Percentiles rank a stretch among this genome's conserved stretches.
Conservation (phyloP, 441 rosid species). For the Metrosideros polymorpha region DNA sequence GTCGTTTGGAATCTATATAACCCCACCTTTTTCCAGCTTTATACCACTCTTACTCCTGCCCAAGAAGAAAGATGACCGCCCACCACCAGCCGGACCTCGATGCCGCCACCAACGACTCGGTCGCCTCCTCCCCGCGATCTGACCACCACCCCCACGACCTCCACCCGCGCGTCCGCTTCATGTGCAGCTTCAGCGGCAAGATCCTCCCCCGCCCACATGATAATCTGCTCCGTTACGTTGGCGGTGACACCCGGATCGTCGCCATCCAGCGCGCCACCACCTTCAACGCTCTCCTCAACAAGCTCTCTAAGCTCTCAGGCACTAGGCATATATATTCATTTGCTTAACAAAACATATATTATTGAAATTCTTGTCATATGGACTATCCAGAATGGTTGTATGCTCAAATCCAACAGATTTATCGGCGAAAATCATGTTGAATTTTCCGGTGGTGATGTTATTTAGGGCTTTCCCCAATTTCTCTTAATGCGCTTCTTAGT, state of each 20-base stretch:
- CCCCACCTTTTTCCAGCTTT: not conserved
- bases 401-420: not conserved
- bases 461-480: not conserved
- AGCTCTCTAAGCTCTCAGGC: slow-evolving; percentile 81
- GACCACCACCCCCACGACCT: slow-evolving; percentile 42
- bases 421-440: not conserved
- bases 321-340: not conserved
- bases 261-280: slow-evolving; percentile 58
- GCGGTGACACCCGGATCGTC: slow-evolving; percentile 90
- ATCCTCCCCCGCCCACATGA: slow-evolving; percentile 95
- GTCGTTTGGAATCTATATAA: not conserved
- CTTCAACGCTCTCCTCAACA: slow-evolving; percentile 45
- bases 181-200: slow-evolving; percentile 95
- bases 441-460: not conserved
- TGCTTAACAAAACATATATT: not conserved
- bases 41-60: not conserved
- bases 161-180: slow-evolving; percentile 52
- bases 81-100: slow-evolving; percentile 60
- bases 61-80: slow-evolving; percentile 30
- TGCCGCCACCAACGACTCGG: slow-evolving; percentile 39
- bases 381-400: not conserved
- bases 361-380: not conserved
- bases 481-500: not conserved
- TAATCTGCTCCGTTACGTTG: slow-evolving; percentile 81
- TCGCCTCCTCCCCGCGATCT: slow-evolving; percentile 69